A percentile compares a stretch with the other conserved stretches of the same genome.
Conservation (phyloP, 495 filamentous ascomycete genomes). For the Lophiotrema nucula region DNA sequence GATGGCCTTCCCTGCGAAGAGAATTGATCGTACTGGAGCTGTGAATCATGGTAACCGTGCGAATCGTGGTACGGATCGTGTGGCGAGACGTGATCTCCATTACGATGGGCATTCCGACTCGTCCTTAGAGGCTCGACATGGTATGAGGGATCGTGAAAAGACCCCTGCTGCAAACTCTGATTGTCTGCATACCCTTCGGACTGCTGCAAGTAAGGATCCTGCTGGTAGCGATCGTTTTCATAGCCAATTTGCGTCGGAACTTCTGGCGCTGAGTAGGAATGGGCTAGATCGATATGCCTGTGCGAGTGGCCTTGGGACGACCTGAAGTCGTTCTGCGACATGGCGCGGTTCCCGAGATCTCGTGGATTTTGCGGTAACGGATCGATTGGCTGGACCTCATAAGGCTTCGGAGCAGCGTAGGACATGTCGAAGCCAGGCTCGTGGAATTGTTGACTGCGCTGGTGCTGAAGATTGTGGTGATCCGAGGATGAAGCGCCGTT, state of each 20-base stretch:
- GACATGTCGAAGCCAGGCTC: slow-evolving; percentile 27
- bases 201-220: background rate
- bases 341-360: slow-evolving; percentile 15
- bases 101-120: slow-evolving; percentile 6
- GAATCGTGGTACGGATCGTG: slow-evolving; percentile 17
- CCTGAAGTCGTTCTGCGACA: slow-evolving; percentile 16
- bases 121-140: slow-evolving; percentile 28
- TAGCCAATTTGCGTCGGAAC: slow-evolving; percentile 25
- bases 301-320: slow-evolving; percentile 18
- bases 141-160: slow-evolving; percentile 16
- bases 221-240: slow-evolving; percentile 1
- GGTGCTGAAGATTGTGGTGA: slow-evolving; percentile 20
- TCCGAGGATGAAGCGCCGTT: slow-evolving; percentile 13
- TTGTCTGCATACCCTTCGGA: slow-evolving; percentile 3
- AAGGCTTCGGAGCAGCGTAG: slow-evolving; percentile 29
- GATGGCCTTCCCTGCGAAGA: slow-evolving; percentile 12
- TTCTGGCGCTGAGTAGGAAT: slow-evolving; percentile 34
- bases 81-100: slow-evolving; percentile 1
- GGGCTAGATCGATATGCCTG: slow-evolving; percentile 24
- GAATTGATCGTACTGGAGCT: slow-evolving; percentile 19
- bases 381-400: slow-evolving; percentile 29
- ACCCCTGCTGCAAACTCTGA: background rate
- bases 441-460: slow-evolving; percentile 4
- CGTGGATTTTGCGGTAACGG: slow-evolving; percentile 7
- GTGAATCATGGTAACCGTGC: slow-evolving; percentile 19